Evolutionary conservation across 768 basidiomycete species (phyloP).

Genomic region (Serendipita sp.): DNA sequence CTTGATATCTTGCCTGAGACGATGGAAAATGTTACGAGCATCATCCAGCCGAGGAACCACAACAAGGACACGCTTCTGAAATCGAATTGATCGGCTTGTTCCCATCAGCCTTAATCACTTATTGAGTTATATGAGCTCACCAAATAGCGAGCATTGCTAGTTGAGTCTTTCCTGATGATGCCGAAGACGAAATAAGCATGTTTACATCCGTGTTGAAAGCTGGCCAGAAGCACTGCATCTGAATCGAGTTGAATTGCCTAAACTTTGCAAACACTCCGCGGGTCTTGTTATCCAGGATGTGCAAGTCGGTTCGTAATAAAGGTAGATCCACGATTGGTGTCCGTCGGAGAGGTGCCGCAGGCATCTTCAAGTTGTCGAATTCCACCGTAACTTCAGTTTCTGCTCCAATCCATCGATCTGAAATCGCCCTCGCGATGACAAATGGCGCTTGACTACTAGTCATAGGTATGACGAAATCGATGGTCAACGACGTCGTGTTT

Average conservation of each 20-base stretch:
- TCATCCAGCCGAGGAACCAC: slow-evolving; percentile 35
- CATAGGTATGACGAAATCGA: slow-evolving; percentile 73
- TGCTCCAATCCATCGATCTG: slow-evolving; percentile 87
- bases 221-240: slow-evolving; percentile 82
- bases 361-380: slow-evolving; percentile 63
- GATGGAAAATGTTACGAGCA: not conserved
- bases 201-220: slow-evolving; percentile 50
- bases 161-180: slow-evolving; percentile 65
- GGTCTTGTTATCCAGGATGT: not conserved
- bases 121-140: slow-evolving; percentile 27
- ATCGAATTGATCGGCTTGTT: no score
- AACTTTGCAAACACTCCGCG: slow-evolving; percentile 22
- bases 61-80: no score
- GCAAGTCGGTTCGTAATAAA: slow-evolving; percentile 32
- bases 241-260: slow-evolving; percentile 62
- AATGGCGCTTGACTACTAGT: slow-evolving; percentile 42
- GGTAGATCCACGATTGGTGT: slow-evolving; percentile 58
- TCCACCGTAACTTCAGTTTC: slow-evolving; percentile 55
- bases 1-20: not conserved
- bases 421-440: slow-evolving; percentile 63
- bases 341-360: slow-evolving; percentile 36
- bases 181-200: slow-evolving; percentile 60
- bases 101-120: no score
- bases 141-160: slow-evolving; percentile 55
- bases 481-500: slow-evolving; percentile 38